Percentiles rank a stretch among this genome's conserved stretches.
Evolutionary conservation across 2,329 filamentous ascomycete genomes (phyloP).

Genomic region (Davidsoniella australis): DNA sequence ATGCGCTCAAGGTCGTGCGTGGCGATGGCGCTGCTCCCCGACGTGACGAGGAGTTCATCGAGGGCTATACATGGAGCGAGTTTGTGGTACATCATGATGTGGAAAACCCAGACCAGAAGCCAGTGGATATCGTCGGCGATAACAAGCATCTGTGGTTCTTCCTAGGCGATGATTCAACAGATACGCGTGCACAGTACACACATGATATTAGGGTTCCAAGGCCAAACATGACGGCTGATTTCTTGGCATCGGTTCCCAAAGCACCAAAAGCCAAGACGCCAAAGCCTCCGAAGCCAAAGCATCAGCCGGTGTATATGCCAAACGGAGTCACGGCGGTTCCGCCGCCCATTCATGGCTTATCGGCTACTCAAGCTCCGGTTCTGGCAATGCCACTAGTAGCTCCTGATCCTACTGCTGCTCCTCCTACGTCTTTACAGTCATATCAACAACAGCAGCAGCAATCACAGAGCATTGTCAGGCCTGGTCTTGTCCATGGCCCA

Average conservation of each 20-base stretch:
- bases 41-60: slow-evolving; percentile 49
- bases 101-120: slow-evolving; percentile 15
- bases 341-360: neutral
- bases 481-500: neutral
- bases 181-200: slow-evolving; percentile 80
- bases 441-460: neutral
- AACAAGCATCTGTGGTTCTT: slow-evolving; percentile 68
- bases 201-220: slow-evolving; percentile 46
- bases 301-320: neutral
- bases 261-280: slow-evolving; percentile 23
- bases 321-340: neutral
- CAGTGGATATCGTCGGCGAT: slow-evolving; percentile 12
- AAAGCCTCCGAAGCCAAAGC: neutral
- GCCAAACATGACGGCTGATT: slow-evolving; percentile 54
- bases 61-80: slow-evolving; percentile 59
- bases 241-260: slow-evolving; percentile 51
- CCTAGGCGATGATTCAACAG: slow-evolving; percentile 69
- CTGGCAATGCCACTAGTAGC: neutral
- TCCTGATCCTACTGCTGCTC: neutral
- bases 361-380: neutral
- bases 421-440: neutral
- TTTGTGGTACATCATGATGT: slow-evolving; percentile 45
- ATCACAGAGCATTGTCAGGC: neutral
- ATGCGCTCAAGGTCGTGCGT: slow-evolving; percentile 43
- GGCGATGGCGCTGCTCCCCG: slow-evolving; percentile 43